These are phyloP conservation scores for Penicillium brasilianum DNA, from an alignment of 2,329 filamentous ascomycete genomes.

Conservation along the genomic window DNA sequence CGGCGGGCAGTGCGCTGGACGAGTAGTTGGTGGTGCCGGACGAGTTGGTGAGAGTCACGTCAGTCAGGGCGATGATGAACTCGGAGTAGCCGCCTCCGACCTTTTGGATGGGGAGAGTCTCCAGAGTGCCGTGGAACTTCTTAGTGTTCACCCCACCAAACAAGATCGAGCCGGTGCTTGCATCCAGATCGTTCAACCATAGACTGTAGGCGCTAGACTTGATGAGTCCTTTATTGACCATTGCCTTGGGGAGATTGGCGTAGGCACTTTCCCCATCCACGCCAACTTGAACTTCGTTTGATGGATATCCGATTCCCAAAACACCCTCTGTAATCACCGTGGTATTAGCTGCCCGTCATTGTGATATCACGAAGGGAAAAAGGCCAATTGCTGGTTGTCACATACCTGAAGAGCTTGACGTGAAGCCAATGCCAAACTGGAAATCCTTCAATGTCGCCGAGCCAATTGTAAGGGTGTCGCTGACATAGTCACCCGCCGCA, in stretches of 20 bases:
- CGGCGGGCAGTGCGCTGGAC: slow-evolving; percentile 48
- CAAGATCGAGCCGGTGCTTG: slow-evolving; percentile 69
- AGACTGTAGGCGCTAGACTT: slow-evolving; percentile 72
- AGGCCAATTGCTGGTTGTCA: neutral
- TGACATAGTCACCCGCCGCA: slow-evolving; percentile 78
- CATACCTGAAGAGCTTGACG: slow-evolving; percentile 55
- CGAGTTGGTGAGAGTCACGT: slow-evolving; percentile 50
- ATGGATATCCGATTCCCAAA: slow-evolving; percentile 79
- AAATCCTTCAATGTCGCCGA: slow-evolving; percentile 55
- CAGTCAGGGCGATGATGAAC: slow-evolving; percentile 72
- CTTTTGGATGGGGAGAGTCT: slow-evolving; percentile 69
- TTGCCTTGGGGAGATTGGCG: slow-evolving; percentile 69
- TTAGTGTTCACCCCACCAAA: slow-evolving; percentile 76
- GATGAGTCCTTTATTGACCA: slow-evolving; percentile 66
- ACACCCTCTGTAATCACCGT: slow-evolving; percentile 66
- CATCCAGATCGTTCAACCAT: slow-evolving; percentile 74
- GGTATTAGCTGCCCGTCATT: neutral
- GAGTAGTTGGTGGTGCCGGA: slow-evolving; percentile 31
- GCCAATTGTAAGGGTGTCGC: slow-evolving; percentile 68
- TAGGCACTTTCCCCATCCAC: slow-evolving; percentile 60
- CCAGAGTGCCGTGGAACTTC: slow-evolving; percentile 66
- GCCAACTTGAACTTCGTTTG: slow-evolving; percentile 69
- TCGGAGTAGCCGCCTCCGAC: slow-evolving; percentile 60
- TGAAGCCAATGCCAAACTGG: slow-evolving; percentile 65
- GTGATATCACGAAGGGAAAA: neutral